Evolutionary conservation across 2,329 filamentous ascomycete species (phyloP), one percentile per base, ranked within the genome.

Genomic region (Hypomyces rosellus): DNA sequence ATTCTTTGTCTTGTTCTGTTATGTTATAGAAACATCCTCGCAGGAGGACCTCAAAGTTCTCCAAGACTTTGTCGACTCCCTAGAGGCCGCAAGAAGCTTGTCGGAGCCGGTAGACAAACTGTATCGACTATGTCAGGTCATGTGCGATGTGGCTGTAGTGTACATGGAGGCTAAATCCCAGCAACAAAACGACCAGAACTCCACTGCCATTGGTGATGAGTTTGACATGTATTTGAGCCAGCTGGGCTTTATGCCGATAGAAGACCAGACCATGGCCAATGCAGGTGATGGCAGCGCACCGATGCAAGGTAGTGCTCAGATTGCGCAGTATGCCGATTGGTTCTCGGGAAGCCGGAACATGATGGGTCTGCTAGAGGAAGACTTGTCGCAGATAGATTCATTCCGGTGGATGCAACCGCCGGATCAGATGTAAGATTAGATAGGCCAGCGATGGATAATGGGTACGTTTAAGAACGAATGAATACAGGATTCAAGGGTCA

Each of bases 181-280:
- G 55, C 73, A 78, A 45, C 67, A 69, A 45, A 66, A 72, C 34
- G 69, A 75, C 53, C 66, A 74, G 40, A 67, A 67, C 45, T 70
- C 78, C 60, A 67, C 66, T 3, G 72, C 74, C 5, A 76, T 81
- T 3, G 77, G 76, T 1, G 73, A 79, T 51, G 78, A 82, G 57
- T 84, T 86, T 53, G 81, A 86, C 55, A 77, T 79, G 51, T 86
- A 85, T 57, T 70, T 86, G 1, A 79, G 73, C 57, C 81, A 82
- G 18, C 71, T 86, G 14, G 83, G 83, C 0, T 73, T 86, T 52
- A 79, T 82, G 54, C 76, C 77, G 47, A 58, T 55, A 4, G 68
- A 65, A 22, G 65, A 69, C 45, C 60, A 64, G 8, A 45, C 57
- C 16, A 60, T 64, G 50, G 56, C 58, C 36, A 55, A 63, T 25